Evolutionary conservation across 2,329 filamentous ascomycete species (phyloP).

Genomic region (Emergomyces pasteurianus): DNA sequence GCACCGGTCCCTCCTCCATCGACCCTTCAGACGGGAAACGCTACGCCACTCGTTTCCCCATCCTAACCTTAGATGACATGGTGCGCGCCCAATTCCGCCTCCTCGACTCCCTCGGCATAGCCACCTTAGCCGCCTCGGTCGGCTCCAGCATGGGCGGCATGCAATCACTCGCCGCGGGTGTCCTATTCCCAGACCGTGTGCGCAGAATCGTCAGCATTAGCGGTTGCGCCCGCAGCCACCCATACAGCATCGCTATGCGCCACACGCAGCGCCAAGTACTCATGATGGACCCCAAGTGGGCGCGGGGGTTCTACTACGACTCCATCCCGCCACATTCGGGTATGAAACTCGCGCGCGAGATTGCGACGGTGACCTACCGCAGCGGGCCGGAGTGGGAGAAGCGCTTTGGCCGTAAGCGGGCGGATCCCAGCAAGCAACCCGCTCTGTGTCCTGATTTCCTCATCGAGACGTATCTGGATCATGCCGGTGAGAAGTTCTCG

Average conservation of each 20-base stretch:
- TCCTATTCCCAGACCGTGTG: conserved; percentile 71
- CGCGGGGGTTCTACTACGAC: conserved; percentile 86
- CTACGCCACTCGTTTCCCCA: conserved; percentile 91
- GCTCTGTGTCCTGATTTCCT: conserved; percentile 95
- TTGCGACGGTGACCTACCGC: conserved; percentile 93
- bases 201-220: conserved; percentile 77
- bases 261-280: conserved; percentile 95
- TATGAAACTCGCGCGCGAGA: conserved; percentile 96
- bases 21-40: conserved; percentile 78
- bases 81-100: conserved; percentile 88
- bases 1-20: conserved; percentile 76
- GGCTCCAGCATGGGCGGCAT: conserved; percentile 98
- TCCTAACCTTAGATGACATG: conserved; percentile 95
- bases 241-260: conserved; percentile 97
- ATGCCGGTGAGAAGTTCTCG: conserved; percentile 96
- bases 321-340: conserved; percentile 80
- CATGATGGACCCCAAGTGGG: conserved; percentile 99
- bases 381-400: conserved; percentile 97
- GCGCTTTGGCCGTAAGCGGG: conserved; percentile 75
- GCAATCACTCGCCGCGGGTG: conserved; percentile 82
- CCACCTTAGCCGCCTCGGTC: conserved; percentile 77
- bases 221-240: conserved; percentile 86
- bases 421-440: conserved; percentile 74
- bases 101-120: conserved; percentile 64
- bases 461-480: conserved; percentile 95